These are phyloP conservation scores for Monilinia fructicola DNA, from an alignment of 2,329 filamentous ascomycete genomes.

Conservation along the genomic window DNA sequence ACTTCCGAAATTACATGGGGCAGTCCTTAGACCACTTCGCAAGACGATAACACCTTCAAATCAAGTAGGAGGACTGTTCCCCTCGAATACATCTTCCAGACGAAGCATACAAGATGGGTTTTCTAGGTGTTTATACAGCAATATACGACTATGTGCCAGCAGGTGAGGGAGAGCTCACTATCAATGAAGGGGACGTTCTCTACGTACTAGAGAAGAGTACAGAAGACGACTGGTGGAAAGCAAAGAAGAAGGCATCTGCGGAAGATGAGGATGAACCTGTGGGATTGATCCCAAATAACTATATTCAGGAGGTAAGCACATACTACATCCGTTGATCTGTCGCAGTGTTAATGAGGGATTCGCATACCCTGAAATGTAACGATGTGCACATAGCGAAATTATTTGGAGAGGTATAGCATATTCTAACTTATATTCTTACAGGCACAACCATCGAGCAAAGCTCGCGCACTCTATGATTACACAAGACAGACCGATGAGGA, in stretches of 20 bases:
- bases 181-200: slow-evolving; percentile 82
- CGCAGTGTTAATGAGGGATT: not conserved
- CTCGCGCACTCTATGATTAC: slow-evolving; percentile 97
- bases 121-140: slow-evolving; percentile 86
- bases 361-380: not conserved
- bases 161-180: slow-evolving; percentile 78
- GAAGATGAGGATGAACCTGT: slow-evolving; percentile 43
- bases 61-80: slow-evolving; percentile 27
- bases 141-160: slow-evolving; percentile 92
- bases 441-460: slow-evolving; percentile 66
- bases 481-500: slow-evolving; percentile 96
- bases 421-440: slow-evolving; percentile 41
- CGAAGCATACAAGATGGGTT: slow-evolving; percentile 64
- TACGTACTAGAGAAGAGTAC: slow-evolving; percentile 72
- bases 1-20: slow-evolving; percentile 36
- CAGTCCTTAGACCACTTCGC: slow-evolving; percentile 30
- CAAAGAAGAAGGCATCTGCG: slow-evolving; percentile 44
- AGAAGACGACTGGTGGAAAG: slow-evolving; percentile 82
- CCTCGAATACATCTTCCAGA: slow-evolving; percentile 23
- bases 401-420: not conserved
- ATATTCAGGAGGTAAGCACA: slow-evolving; percentile 79
- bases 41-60: slow-evolving; percentile 33
- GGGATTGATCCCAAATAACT: slow-evolving; percentile 78
- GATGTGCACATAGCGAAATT: not conserved
- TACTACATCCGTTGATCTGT: not conserved